Evolutionary conservation across 169 alveolate genomes (phyloP), one percentile per base, ranked within the genome.

Genomic region (Plasmodium inui): DNA sequence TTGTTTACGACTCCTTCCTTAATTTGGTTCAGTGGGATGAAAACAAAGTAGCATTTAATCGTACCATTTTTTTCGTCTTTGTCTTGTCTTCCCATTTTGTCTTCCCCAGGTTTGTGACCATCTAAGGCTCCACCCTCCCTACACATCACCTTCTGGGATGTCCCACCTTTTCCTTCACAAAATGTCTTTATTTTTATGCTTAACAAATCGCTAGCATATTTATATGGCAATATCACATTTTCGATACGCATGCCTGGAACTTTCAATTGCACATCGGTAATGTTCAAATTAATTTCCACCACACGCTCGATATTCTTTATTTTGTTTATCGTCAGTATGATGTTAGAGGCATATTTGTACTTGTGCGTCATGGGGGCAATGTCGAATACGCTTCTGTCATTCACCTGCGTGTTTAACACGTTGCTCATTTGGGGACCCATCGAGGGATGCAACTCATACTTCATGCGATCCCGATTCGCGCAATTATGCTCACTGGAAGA

Each of bases 201-300:
- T 55, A 86, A 28, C 28, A 86, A n/a, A 46, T 86, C 93, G 44
- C 80, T 86, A 19, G 50, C 34, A 86, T 55, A 70, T 76, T 86
- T 86, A 34, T 86, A 57, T 17, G 93, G 93, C 26, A 86, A 30
- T 34, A 86, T 76, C 9, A 86, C 80, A 46, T 86, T 86, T 70
- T 86, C 93, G 17, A 86, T 55, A 55, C 93, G 78, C 93, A 86
- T 74, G 8, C 93, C 93, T n/a, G 93, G 93, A 30, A 86, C 57
- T 74, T 86, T 86, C 67, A 86, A 44, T 30, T 86, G 82, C n/a
- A 86, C 79, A 55, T 86, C 93, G 4, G 71, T 73, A 37, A 86
- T 86, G 44, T 14, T 74, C 19, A 86, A 22, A 86, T 86, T 86
- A 32, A 86, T 86, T 78, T 86, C 93, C 12, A 86, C 67, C 41